Evolutionary conservation across 202 grass and related monocot genomes (phyloP).

Genomic region (Carex sylvatica): DNA sequence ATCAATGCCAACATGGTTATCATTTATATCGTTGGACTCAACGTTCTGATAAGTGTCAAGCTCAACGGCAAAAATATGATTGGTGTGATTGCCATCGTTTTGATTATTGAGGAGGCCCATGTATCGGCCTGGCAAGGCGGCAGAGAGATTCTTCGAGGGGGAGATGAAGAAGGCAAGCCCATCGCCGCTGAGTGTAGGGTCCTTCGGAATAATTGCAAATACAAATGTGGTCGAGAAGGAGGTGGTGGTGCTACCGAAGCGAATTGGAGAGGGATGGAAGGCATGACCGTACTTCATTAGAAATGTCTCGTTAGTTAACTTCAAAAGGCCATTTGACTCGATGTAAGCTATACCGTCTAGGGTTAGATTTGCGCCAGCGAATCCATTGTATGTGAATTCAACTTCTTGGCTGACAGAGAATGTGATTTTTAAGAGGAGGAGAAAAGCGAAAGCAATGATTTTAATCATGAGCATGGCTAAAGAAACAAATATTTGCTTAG

Average conservation of each 20-base stretch:
- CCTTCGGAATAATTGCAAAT: constrained; percentile 48
- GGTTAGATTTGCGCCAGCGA: constrained; percentile 29
- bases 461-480: background rate
- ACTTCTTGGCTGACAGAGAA: constrained; percentile 11
- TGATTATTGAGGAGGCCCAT: constrained; percentile 44
- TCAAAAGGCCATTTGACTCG: constrained; percentile 41
- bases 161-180: constrained; percentile 61
- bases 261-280: constrained; percentile 39
- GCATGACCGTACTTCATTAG: constrained; percentile 37
- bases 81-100: constrained; percentile 58
- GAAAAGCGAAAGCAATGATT: background rate
- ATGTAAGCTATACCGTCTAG: constrained; percentile 43
- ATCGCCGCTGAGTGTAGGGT: constrained; percentile 42
- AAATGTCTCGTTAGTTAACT: constrained; percentile 47
- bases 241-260: constrained; percentile 2
- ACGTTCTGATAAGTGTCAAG: constrained; percentile 51
- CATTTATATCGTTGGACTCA: constrained; percentile 55
- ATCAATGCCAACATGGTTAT: constrained; percentile 74
- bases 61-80: constrained; percentile 62
- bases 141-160: constrained; percentile 31
- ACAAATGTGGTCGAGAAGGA: constrained; percentile 83
- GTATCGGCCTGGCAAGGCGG: constrained; percentile 39
- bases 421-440: constrained; percentile 1
- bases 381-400: constrained; percentile 56
- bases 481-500: background rate